Percentiles rank a stretch among this genome's conserved stretches.
phyloP scores from a whole-genome alignment of 1,139 yeast species.

The Debaryomyces robertsiae region DNA sequence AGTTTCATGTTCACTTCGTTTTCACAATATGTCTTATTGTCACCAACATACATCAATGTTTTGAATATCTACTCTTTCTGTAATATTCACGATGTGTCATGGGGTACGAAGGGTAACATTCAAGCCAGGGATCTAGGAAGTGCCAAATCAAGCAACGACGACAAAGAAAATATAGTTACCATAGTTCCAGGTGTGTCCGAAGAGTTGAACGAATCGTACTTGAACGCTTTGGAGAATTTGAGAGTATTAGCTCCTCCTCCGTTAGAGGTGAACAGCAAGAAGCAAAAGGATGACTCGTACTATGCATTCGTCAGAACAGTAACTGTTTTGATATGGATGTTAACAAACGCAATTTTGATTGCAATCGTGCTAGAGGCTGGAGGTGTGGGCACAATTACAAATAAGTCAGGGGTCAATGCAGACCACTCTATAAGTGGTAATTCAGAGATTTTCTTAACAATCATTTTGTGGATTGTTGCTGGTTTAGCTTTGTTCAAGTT shows the following conservation, averaged over 20 bases:
- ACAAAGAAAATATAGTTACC: conserved; percentile 66
- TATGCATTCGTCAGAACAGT: conserved; percentile 49
- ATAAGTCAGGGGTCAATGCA: conserved; percentile 19
- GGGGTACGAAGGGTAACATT: conserved; percentile 84
- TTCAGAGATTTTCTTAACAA: conserved; percentile 44
- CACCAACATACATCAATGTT: conserved; percentile 78
- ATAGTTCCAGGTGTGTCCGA: conserved; percentile 64
- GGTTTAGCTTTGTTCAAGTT: conserved; percentile 49
- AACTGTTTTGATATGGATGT: conserved; percentile 50
- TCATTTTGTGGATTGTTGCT: conserved; percentile 53
- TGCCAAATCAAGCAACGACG: conserved; percentile 56
- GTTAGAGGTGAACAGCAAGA: conserved; percentile 23
- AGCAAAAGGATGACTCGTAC: conserved; percentile 41
- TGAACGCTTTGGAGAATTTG: conserved; percentile 51
- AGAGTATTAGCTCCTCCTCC: conserved; percentile 31
- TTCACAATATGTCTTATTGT: conserved; percentile 66
- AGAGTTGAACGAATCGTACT: conserved; percentile 64
- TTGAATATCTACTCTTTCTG: conserved; percentile 83
- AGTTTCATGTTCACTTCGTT: conserved; percentile 78
- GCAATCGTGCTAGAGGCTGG: conserved; percentile 47
- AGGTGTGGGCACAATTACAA: conserved; percentile 37
- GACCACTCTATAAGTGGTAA: conserved; percentile 40
- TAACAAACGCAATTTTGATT: conserved; percentile 45
- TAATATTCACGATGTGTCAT: conserved; percentile 81
- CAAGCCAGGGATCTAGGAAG: conserved; percentile 68